Base-by-base conservation (phyloP, 306 rosid genomes). In the Prunus campanulata region DNA sequence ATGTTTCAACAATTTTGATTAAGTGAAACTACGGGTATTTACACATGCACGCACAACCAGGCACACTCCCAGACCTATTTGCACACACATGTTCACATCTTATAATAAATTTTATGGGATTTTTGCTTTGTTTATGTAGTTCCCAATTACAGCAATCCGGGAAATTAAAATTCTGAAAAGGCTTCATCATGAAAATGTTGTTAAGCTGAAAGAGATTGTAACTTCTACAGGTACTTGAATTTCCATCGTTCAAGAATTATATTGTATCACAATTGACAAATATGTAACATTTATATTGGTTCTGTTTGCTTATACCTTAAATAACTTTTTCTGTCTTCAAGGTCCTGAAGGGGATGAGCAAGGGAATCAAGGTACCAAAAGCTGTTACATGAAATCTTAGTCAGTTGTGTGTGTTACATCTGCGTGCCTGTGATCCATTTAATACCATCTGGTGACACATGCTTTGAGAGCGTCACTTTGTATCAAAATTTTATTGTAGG, bases 91-190 rank as follows among this genome's bases (percentile, higher is more conserved):
- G 25, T n/a, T 32, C 61, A 42, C 13, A 47, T 66, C 52, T 22
- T 46, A 64, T 68, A 57, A 42, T 66, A 52, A 35, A 35, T 68
- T 39, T 39, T 32, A 25, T 46, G 8, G 46, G 46, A 56, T 57
- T 78, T 72, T 77, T 78, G 3, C 35, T 64, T 39, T 77, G 30
- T 35, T 71, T n/a, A 62, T 75, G 78, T 86, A 90, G 91, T 90
- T 90, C 75, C 94, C 94, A 59, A 87, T 90, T 68, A 90, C 94
- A 47, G 94, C 91, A 71, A 90, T 90, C 72, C 87, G 91, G 49
- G 94, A 90, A 83, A 90, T 90, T 81, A 90, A 86, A 77, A 86
- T 90, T 74, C 78, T 90, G 61, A 87, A 86, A 84, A 90, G 86
- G 86, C 88, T 90, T 27, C 82, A 87, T 71, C 94, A 90, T 66